Conservation (phyloP, 2,329 filamentous ascomycete species). For the Purpureocillium takamizusanense region DNA sequence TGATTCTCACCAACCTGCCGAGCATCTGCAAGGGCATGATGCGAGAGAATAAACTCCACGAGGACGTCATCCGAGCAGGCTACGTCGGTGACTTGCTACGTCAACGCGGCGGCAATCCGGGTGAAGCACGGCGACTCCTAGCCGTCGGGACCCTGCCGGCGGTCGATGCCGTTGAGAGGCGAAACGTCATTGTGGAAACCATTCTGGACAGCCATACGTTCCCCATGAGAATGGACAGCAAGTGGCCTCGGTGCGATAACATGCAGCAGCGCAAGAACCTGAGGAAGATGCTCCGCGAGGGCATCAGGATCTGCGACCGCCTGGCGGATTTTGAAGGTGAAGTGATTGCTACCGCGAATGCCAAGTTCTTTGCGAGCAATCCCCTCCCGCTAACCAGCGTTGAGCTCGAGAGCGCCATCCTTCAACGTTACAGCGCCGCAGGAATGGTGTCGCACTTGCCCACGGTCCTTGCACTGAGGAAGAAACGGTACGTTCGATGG, state of each 20-base stretch:
- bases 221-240: background rate
- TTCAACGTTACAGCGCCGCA: too few species aligned
- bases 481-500: background rate
- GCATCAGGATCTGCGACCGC: background rate
- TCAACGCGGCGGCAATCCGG: too few species aligned
- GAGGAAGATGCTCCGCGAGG: background rate
- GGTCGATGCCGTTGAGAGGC: background rate
- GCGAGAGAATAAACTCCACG: too few species aligned
- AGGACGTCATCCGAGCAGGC: background rate
- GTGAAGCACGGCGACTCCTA: too few species aligned
- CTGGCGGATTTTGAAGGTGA: slow-evolving; percentile 1
- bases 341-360: background rate
- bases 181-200: background rate
- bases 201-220: background rate
- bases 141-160: background rate
- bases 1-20: too few species aligned
- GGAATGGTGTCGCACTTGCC: too few species aligned
- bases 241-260: background rate
- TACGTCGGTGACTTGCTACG: background rate
- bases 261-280: background rate
- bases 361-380: background rate
- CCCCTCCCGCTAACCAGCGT: background rate
- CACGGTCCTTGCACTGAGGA: too few species aligned
- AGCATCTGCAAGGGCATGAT: too few species aligned
- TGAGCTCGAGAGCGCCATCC: background rate